Conservation (phyloP, 163 green algal species). For the Scenedesmus sp. region DNA sequence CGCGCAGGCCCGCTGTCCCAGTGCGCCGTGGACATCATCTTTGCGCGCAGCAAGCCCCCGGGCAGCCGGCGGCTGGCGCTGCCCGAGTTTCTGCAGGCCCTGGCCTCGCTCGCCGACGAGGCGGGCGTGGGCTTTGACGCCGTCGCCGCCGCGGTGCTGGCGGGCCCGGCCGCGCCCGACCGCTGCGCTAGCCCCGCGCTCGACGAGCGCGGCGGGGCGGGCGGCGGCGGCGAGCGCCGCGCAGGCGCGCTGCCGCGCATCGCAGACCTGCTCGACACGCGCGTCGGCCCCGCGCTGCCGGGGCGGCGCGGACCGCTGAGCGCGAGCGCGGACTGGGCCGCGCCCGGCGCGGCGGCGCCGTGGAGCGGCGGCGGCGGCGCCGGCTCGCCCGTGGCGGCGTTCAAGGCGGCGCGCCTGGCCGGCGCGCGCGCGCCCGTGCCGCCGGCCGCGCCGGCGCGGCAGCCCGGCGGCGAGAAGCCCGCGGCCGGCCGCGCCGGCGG, state of each 20-base stretch:
- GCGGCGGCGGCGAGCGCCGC: background rate
- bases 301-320: too few species aligned
- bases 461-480: too few species aligned
- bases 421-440: too few species aligned
- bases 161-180: background rate
- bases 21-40: conserved; percentile 51
- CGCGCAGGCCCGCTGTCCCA: conserved; percentile 43
- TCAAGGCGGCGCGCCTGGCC: too few species aligned
- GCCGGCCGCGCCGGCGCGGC: too few species aligned
- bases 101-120: conserved; percentile 61
- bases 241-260: conserved; percentile 6
- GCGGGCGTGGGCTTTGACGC: conserved; percentile 59
- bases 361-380: too few species aligned
- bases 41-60: conserved; percentile 42
- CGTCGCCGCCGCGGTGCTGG: conserved; percentile 46
- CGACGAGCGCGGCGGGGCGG: background rate
- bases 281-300: conserved; percentile 18
- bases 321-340: too few species aligned
- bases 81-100: conserved; percentile 50
- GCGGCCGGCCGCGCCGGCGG: too few species aligned
- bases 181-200: background rate
- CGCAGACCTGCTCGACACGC: conserved; percentile 19
- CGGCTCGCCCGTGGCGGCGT: too few species aligned
- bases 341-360: too few species aligned
- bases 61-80: conserved; percentile 34